Evolutionary conservation across 225 moss, liverwort and hornwort species (phyloP).

Genomic region (Pseudoscleropodium purum): DNA sequence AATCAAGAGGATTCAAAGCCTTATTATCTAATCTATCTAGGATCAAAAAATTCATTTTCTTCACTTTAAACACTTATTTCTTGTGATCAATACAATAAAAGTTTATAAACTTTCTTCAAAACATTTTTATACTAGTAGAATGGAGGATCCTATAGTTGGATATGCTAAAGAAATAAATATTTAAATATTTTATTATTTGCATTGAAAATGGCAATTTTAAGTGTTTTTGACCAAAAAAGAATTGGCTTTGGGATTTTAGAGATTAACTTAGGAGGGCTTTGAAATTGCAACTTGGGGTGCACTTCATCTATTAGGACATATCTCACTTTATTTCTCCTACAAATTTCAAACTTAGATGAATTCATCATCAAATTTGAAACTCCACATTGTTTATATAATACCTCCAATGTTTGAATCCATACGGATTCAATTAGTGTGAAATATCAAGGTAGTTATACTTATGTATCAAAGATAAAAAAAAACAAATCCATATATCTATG

Average conservation of each 20-base stretch:
- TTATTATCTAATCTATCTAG: neutral
- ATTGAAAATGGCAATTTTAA: neutral
- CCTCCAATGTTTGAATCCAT: neutral
- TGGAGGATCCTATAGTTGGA: neutral
- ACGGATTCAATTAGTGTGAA: neutral
- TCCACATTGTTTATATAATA: accelerated
- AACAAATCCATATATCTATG: neutral
- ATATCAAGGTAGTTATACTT: neutral
- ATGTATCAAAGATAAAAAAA: neutral
- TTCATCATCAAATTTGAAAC: neutral
- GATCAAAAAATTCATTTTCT: too few relatives aligned
- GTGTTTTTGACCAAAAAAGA: accelerated
- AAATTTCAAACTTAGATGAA: neutral
- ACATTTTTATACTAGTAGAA: too few relatives aligned
- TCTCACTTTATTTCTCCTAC: neutral
- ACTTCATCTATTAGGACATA: neutral
- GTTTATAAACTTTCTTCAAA: too few relatives aligned
- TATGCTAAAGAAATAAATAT: too few relatives aligned
- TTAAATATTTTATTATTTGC: too few relatives aligned
- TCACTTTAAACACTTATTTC: too few relatives aligned
- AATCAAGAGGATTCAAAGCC: neutral
- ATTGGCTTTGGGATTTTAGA: neutral
- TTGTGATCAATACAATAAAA: too few relatives aligned
- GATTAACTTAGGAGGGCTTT: neutral
- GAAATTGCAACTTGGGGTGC: accelerated